phyloP scores from a whole-genome alignment of 78 protist genomes.

The Emiliania huxleyi region DNA sequence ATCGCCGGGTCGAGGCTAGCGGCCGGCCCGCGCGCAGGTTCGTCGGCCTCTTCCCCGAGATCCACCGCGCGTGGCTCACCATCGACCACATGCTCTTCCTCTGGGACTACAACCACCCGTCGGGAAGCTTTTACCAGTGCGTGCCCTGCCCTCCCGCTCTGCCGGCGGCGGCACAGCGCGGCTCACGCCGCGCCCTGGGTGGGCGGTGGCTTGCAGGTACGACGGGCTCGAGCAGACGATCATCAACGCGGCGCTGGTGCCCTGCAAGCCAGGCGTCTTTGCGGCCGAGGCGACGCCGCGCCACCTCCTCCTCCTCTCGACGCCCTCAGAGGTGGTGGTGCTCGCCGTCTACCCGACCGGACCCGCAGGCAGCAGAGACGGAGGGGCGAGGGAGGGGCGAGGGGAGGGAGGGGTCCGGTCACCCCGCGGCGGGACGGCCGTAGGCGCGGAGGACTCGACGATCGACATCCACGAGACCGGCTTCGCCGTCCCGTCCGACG shows the following conservation, averaged over 20 bases:
- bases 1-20: no score
- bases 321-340: constrained; percentile 11
- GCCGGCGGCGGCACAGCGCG: not conserved
- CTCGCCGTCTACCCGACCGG: constrained; percentile 11
- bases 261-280: constrained; percentile 28
- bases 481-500: constrained; percentile 27
- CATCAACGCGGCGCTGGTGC: constrained; percentile 35
- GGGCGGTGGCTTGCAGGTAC: not conserved
- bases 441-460: not conserved
- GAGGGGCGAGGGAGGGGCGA: no score
- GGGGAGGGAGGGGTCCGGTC: no score
- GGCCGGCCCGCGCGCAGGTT: no score
- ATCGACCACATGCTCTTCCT: constrained; percentile 31
- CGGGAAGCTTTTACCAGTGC: not conserved
- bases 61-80: constrained; percentile 58
- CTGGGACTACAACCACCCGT: constrained; percentile 40
- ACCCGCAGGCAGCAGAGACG: no score
- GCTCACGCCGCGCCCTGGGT: not conserved
- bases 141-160: not conserved
- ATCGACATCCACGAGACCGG: not conserved
- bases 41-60: not conserved
- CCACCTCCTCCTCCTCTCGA: constrained; percentile 18
- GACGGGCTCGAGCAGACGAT: constrained; percentile 48
- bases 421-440: no score
- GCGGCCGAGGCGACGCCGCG: not conserved